A percentile compares a stretch with the other conserved stretches of the same genome.
These are phyloP conservation scores for Ichthyophthirius multifiliis DNA, from an alignment of 169 alveolate species.

Conservation along the genomic window DNA sequence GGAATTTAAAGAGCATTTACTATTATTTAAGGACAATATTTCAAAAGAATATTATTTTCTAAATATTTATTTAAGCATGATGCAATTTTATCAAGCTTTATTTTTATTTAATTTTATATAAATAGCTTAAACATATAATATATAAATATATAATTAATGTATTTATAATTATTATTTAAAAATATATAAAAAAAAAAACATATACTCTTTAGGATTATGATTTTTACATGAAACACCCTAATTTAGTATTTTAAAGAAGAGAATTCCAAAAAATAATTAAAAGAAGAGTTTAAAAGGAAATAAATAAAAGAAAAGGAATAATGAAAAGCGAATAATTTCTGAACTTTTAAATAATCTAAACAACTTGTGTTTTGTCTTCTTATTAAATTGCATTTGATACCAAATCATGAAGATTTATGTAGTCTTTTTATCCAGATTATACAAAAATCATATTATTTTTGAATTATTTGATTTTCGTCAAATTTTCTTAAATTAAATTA, in stretches of 20 bases:
- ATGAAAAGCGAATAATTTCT: background rate
- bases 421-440: background rate
- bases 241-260: background rate
- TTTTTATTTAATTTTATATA: too few relatives aligned
- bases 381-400: background rate
- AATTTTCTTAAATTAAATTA: background rate
- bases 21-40: background rate
- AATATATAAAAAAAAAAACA: background rate
- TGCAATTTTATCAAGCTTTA: background rate
- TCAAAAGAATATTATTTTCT: background rate
- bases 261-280: background rate
- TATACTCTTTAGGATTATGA: background rate
- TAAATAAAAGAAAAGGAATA: background rate
- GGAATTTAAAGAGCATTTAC: background rate
- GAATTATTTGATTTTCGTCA: background rate
- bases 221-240: background rate
- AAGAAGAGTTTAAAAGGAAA: background rate
- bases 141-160: background rate
- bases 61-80: background rate
- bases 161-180: background rate
- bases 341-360: background rate
- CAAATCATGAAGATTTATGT: background rate
- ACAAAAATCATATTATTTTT: background rate
- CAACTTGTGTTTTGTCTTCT: background rate
- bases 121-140: too few relatives aligned